phyloP scores from a whole-genome alignment of 768 basidiomycete species.

The Mrakia blollopis region DNA sequence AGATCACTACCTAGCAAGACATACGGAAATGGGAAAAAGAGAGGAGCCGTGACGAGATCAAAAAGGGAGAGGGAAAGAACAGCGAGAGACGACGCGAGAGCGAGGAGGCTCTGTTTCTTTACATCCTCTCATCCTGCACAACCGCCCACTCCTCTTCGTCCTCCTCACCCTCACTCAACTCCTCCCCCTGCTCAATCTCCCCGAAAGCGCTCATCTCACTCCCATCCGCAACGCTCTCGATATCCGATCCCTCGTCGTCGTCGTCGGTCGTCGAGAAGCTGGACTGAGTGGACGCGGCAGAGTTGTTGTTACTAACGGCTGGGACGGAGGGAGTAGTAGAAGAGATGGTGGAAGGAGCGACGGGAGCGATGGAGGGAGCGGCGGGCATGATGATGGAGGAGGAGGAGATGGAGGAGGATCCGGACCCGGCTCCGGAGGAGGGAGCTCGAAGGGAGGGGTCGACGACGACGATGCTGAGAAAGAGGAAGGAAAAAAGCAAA shows the following conservation, averaged over 20 bases:
- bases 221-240: constrained; percentile 7
- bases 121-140: constrained; percentile 1
- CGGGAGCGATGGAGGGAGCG: constrained; percentile 31
- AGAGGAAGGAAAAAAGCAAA: constrained; percentile 14
- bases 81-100: not conserved
- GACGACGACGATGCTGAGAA: constrained; percentile 60
- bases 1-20: too few species aligned
- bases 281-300: not conserved
- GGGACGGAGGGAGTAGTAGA: not conserved
- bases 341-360: not conserved
- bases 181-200: constrained; percentile 1
- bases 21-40: too few species aligned
- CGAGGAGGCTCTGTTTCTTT: not conserved
- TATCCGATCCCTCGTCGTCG: constrained; percentile 4
- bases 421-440: constrained; percentile 44
- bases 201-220: constrained; percentile 6
- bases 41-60: too few species aligned
- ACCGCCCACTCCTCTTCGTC: not conserved
- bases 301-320: not conserved
- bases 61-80: too few species aligned
- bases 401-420: constrained; percentile 57
- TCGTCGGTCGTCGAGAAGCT: too few species aligned
- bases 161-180: not conserved
- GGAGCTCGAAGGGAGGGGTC: constrained; percentile 47
- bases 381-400: constrained; percentile 69